These are phyloP conservation scores for Dianthus caryophyllus DNA, from an alignment of 148 eudicot genomes.

Conservation along the genomic window DNA sequence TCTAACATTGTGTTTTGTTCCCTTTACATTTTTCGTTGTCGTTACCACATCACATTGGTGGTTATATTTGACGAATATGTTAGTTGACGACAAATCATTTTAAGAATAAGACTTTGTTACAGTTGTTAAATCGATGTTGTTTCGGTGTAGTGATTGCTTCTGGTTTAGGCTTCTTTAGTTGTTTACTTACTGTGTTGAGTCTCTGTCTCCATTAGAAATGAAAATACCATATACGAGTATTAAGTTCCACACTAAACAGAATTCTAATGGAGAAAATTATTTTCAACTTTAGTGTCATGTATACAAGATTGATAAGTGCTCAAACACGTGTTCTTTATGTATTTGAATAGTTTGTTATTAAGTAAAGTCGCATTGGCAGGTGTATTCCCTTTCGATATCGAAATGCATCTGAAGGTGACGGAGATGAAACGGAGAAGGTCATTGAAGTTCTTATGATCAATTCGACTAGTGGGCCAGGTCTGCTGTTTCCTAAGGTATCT, in stretches of 20 bases:
- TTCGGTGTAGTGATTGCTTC: not conserved
- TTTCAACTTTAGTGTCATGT: not conserved
- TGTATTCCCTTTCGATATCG: slow-evolving; percentile 72
- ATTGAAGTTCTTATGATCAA: slow-evolving; percentile 86
- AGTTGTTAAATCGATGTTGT: not conserved
- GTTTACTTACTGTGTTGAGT: not conserved
- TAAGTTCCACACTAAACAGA: not conserved
- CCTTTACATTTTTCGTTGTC: too few species aligned
- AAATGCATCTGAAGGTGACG: slow-evolving; percentile 28
- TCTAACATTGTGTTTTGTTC: too few species aligned
- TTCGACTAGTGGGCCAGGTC: slow-evolving; percentile 89
- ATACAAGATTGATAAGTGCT: not conserved
- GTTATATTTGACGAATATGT: too few species aligned
- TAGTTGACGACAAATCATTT: too few species aligned
- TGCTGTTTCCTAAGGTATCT: slow-evolving; percentile 79
- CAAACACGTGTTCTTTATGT: not conserved
- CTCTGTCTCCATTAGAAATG: not conserved
- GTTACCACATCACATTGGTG: too few species aligned
- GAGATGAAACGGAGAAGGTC: slow-evolving; percentile 37
- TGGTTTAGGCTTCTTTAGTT: not conserved
- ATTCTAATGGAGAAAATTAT: not conserved
- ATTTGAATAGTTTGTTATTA: slow-evolving; percentile 13
- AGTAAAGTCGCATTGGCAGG: slow-evolving; percentile 39
- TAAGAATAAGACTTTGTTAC: too few species aligned
- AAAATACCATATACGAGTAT: not conserved